Evolutionary conservation across 495 filamentous ascomycete species (phyloP), one percentile per base, ranked within the genome.

Genomic region (Penicillium atrosanguineum): DNA sequence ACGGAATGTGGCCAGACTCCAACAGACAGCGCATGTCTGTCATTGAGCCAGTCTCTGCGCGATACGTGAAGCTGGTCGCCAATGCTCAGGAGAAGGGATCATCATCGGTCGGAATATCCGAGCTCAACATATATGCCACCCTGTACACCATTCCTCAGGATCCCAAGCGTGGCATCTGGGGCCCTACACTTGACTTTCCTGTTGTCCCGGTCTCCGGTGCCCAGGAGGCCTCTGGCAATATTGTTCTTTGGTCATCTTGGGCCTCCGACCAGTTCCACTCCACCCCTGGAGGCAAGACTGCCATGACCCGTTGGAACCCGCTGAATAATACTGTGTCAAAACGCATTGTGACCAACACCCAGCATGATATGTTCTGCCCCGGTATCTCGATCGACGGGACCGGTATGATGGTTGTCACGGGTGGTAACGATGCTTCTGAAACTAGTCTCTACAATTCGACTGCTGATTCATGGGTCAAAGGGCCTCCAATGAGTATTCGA

Each of bases 291-390:
- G 72, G 70, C 4, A 65, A 74, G 42, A 83, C 79, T 0, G 48
- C 31, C 4, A 57, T 53, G 49, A 48, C 49, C 9, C 44, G 44
- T 1, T 57, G 49, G 55, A 49, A 57, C 45, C 44, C 55, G 28
- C 38, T 42, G 7, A 68, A 53, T 4, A 58, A 62, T 6, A 61
- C 50, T 0, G 62, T 78, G 0, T 68, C 70, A n/a, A 64, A 74
- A 37, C 59, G 65, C 19, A 67, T 58, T 14, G 57, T 82, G 37
- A 56, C 57, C 19, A 67, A 83, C 46, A 84, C 75, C 12, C 52
- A 71, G 7, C 79, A 83, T 43, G 78, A 83, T 55, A 85, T 87
- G 80, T 87, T 86, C 57, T 86, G 83, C 60, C 82, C 83, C 6
- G 82, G 83, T 1, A 79, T 81, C 25, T 79, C 77, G 4, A 56